Percentiles rank a stretch among this genome's conserved stretches.
Evolutionary conservation across 768 basidiomycete genomes (phyloP).

Genomic region (Tephrocybe sp.): DNA sequence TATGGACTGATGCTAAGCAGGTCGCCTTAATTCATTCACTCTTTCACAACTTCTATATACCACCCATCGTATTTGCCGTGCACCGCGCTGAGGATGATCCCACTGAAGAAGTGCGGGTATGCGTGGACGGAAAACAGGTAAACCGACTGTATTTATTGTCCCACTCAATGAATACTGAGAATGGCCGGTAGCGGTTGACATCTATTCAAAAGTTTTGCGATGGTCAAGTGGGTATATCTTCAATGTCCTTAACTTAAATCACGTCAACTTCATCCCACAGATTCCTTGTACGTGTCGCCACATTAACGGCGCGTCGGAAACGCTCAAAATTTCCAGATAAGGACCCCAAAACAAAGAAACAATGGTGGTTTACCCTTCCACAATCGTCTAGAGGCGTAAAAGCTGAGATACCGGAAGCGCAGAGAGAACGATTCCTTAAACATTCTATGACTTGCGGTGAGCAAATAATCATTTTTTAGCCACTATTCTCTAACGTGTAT

Average conservation of each 20-base stretch:
- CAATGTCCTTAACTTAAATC: neutral
- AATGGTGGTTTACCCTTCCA: conserved; percentile 59
- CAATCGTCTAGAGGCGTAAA: conserved; percentile 41
- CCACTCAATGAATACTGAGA: neutral
- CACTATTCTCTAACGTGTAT: neutral
- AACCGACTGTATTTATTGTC: conserved; percentile 31
- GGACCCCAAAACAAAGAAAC: conserved; percentile 55
- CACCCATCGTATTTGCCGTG: conserved; percentile 75
- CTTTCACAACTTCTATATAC: conserved; percentile 75
- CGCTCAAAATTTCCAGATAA: conserved; percentile 38
- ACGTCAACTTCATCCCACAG: conserved; percentile 2
- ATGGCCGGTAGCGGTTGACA: conserved; percentile 56
- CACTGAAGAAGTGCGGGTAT: conserved; percentile 54
- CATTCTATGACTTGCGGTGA: conserved; percentile 70
- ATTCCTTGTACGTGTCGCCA: conserved; percentile 19
- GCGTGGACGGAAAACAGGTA: conserved; percentile 85
- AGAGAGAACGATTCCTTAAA: conserved; percentile 47
- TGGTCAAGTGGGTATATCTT: conserved; percentile 45
- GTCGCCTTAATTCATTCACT: conserved; percentile 73
- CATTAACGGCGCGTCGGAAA: neutral
- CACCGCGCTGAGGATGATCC: conserved; percentile 42
- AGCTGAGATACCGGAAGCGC: conserved; percentile 49
- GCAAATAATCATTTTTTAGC: conserved; percentile 17
- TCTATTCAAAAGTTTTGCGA: conserved; percentile 78
- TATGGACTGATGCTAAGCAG: conserved; percentile 73